A percentile compares a stretch with the other conserved stretches of the same genome.
Conservation (phyloP, 108 stramenopile species). For the Cylindrotheca fusiformis region DNA sequence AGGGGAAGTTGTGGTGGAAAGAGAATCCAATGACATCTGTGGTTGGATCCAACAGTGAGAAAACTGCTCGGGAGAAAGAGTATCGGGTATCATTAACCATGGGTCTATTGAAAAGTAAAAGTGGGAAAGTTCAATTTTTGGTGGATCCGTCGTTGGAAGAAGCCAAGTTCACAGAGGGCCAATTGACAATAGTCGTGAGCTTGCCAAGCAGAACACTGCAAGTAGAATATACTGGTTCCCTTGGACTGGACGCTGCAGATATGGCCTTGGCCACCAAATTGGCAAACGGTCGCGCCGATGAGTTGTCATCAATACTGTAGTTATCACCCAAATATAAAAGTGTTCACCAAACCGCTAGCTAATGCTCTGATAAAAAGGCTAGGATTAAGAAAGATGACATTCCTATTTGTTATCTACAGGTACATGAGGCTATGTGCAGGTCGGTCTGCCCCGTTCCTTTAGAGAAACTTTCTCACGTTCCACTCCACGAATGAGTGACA, state of each 20-base stretch:
- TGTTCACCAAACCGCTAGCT: no score
- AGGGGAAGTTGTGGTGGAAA: conserved; percentile 31
- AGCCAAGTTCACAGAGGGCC: conserved; percentile 11
- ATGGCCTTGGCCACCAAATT: conserved; percentile 29
- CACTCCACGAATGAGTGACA: no score
- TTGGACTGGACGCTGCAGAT: conserved; percentile 17
- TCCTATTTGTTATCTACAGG: no score
- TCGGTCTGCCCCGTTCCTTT: no score
- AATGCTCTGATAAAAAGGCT: no score
- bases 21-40: conserved; percentile 8
- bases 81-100: conserved; percentile 31
- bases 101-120: conserved; percentile 24
- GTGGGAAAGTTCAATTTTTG: conserved; percentile 16
- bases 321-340: no score
- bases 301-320: conserved; percentile 14
- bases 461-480: no score
- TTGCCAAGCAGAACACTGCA: conserved; percentile 9
- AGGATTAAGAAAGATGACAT: no score
- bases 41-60: conserved; percentile 3
- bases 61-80: background rate
- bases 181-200: conserved; percentile 24
- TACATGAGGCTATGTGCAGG: no score
- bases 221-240: conserved; percentile 24
- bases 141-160: conserved; percentile 34
- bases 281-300: conserved; percentile 23